Evolutionary conservation across 2,329 filamentous ascomycete genomes (phyloP).

Genomic region (Metarhizium brunneum): DNA sequence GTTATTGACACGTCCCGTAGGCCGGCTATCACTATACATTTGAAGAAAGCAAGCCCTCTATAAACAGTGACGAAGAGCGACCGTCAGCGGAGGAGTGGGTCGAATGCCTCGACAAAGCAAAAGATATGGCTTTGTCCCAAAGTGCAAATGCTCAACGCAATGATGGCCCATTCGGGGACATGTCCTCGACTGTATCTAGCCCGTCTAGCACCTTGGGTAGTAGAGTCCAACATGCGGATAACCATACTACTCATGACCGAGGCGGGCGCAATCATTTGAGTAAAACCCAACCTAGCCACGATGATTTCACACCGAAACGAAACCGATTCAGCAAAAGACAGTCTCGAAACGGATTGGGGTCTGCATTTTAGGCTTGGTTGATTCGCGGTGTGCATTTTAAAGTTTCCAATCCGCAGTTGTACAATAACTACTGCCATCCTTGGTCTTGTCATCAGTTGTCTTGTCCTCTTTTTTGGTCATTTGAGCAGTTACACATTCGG

Average conservation of each 20-base stretch:
- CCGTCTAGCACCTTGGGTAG: slow-evolving; percentile 65
- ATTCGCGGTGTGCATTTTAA: neutral
- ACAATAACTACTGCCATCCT: neutral
- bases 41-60: slow-evolving; percentile 72
- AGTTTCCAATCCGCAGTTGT: neutral
- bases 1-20: slow-evolving; percentile 38
- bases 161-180: slow-evolving; percentile 58
- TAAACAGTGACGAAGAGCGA: slow-evolving; percentile 50
- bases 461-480: slow-evolving; percentile 57
- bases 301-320: slow-evolving; percentile 43
- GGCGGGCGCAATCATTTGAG: slow-evolving; percentile 47
- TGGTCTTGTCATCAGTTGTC: too few relatives aligned
- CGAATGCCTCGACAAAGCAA: slow-evolving; percentile 76
- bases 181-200: slow-evolving; percentile 66
- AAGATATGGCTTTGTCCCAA: slow-evolving; percentile 73
- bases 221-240: slow-evolving; percentile 41
- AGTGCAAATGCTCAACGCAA: slow-evolving; percentile 56
- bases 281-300: slow-evolving; percentile 48
- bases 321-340: slow-evolving; percentile 84
- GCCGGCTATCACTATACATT: slow-evolving; percentile 86
- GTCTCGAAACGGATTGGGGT: slow-evolving; percentile 87
- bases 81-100: slow-evolving; percentile 84
- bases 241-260: slow-evolving; percentile 39
- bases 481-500: neutral
- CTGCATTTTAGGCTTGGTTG: slow-evolving; percentile 54